Evolutionary conservation across 176 grass and related monocot species (phyloP), one percentile per base, ranked within the genome.

Genomic region (Avena eriantha): DNA sequence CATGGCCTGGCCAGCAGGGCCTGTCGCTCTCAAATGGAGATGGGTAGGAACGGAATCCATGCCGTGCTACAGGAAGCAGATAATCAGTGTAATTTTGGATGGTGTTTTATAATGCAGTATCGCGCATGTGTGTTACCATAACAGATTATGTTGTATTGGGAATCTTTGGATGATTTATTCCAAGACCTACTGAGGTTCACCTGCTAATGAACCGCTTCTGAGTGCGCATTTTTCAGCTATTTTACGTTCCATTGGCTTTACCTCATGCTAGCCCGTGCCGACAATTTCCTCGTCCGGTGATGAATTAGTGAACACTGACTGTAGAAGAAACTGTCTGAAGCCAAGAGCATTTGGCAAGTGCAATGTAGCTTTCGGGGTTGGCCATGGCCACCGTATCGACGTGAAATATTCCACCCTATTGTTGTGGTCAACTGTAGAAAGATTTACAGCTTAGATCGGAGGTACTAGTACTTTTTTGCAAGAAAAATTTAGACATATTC

Each of bases 121-220:
- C n/a, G 49, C 77, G 41, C 14, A 50, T 69, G 76, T 45, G 50
- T 46, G 22, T 86, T 46, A 56, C 21, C 47, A 56, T 85, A 69
- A 79, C 47, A 50, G 21, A 66, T 78, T 78, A 35, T 83, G 68
- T 45, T 67, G 64, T 72, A 55, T 70, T 2, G 13, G 74, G 53
- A 84, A 48, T 56, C 36, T n/a, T 16, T 58, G 60, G 35, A 71
- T 61, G 21, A 86, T 86, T 69, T 90, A 86, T 82, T 33, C n/a
- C 17, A 82, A 86, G 72, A 86, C 86, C 10, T 78, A 22, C n/a
- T 41, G 41, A 61, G 12, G 31, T 69, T 56, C 26, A 59, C 70
- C 78, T 82, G 51, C 85, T 76, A 43, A 18, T 41, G 68, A 23
- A 4, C 54, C 5, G 26, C 54, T 84, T 74, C 50, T 69, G 39